Conservation (phyloP, 345 rosid species). For the Populus tremula region DNA sequence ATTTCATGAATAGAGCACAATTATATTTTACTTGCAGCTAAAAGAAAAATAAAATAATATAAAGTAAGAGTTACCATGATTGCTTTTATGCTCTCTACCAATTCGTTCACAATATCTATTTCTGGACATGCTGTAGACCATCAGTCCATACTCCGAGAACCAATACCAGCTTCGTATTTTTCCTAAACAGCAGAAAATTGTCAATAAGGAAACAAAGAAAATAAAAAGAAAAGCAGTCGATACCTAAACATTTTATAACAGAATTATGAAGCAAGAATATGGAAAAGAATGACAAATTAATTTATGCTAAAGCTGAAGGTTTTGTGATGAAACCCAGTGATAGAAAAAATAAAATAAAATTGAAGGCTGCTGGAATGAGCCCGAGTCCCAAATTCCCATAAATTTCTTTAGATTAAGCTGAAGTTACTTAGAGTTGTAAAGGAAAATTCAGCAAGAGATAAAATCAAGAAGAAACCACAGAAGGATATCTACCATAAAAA, state of each 20-base stretch:
- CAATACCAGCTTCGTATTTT: slow-evolving; percentile 95
- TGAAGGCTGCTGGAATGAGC: not conserved
- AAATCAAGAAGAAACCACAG: not conserved
- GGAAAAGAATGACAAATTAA: not conserved
- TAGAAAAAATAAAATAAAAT: not conserved
- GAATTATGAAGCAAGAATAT: not conserved
- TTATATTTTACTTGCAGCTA: not conserved
- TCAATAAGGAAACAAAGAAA: slow-evolving; percentile 11
- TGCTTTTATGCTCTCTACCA: slow-evolving; percentile 95
- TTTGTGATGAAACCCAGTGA: too few species aligned
- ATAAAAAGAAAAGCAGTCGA: not conserved
- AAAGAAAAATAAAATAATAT: not conserved
- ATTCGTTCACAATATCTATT: slow-evolving; percentile 89
- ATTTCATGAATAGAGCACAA: not conserved
- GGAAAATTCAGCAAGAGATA: not conserved
- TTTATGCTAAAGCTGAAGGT: not conserved
- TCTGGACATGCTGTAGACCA: slow-evolving; percentile 90
- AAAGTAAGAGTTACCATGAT: slow-evolving; percentile 55
- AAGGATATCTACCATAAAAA: not conserved
- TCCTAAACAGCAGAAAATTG: slow-evolving; percentile 41
- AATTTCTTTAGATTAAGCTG: not conserved
- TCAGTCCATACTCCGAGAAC: slow-evolving; percentile 80
- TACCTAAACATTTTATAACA: not conserved
- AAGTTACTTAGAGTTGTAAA: not conserved
- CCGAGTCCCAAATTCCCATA: not conserved